Evolutionary conservation across 257 asterid genomes (phyloP), one percentile per base, ranked within the genome.

Genomic region (Jacaranda copaia): DNA sequence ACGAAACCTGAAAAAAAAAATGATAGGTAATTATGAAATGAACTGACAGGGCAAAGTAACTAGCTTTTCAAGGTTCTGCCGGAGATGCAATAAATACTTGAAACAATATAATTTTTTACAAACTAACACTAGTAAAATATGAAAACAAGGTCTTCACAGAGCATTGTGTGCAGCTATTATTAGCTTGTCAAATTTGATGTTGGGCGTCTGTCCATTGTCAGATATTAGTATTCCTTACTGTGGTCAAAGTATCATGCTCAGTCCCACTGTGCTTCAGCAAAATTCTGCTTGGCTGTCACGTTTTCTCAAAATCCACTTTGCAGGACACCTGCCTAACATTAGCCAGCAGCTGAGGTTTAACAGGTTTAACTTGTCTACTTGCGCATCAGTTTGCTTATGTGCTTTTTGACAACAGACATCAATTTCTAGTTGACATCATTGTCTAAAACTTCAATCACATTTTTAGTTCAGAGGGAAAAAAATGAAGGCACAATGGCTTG

Each of bases 1-100:
- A 95, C 97, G 60, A 93, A 93, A 57, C 99, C 99, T 95, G 96
- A 45, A 81, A 73, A 45, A 81, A 73, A 81, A 81, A 15, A 76
- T 39, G 15, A 35, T 59, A 58, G 53, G 63, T 19, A 74, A 45
- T 78, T 36, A 70, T 19, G 64, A 77, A 15, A 53, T 56, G 69
- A 67, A 35, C 67, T 1, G 13, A 73, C 36, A 40, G 38, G 51
- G 45, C 35, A 36, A 74, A 39, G 39, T 16, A 18, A 58, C 55
- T 68, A 73, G 58, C 15, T 45, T 52, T 66, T 20, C 38, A 70
- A 65, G 42, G 70, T 18, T 53, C 16, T 79, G 53, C 20, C 13
- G 61, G 32, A 18, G 62, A 68, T 74, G 32, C 74, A 39, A 59
- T 69, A 69, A 61, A 25, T 51, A 67, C 12, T 49, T 48, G 35